phyloP scores from a whole-genome alignment of 2,329 filamentous ascomycete genomes.

The Diaporthe sp. region DNA sequence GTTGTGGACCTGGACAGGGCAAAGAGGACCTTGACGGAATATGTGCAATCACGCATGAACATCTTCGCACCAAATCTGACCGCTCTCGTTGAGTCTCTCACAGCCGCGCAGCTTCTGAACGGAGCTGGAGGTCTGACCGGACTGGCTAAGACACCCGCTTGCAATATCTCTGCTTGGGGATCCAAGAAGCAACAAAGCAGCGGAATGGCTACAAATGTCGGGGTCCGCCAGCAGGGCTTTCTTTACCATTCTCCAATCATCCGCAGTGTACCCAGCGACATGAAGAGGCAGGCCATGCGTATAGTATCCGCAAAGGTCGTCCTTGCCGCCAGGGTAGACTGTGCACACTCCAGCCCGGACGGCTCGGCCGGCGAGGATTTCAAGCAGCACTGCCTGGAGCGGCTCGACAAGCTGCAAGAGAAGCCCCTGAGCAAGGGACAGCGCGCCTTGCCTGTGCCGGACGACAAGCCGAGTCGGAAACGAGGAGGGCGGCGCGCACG shows the following conservation, averaged over 20 bases:
- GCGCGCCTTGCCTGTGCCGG: conserved; percentile 89
- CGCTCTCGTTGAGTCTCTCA: conserved; percentile 89
- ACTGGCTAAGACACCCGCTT: conserved; percentile 91
- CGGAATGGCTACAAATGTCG: conserved; percentile 93
- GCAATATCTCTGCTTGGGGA: conserved; percentile 91
- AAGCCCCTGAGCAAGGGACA: conserved; percentile 90
- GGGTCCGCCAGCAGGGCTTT: conserved; percentile 91
- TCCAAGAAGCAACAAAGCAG: conserved; percentile 85
- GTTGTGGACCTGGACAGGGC: conserved; percentile 88
- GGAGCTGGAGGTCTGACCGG: conserved; percentile 90
- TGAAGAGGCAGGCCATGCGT: conserved; percentile 94
- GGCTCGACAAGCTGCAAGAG: conserved; percentile 93
- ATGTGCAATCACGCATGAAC: conserved; percentile 97
- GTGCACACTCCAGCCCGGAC: conserved; percentile 84
- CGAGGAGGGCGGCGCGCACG: conserved; percentile 90
- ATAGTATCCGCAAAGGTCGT: conserved; percentile 95
- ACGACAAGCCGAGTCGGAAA: conserved; percentile 95
- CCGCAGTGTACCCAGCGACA: conserved; percentile 83
- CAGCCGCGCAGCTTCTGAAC: conserved; percentile 96
- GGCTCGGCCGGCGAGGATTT: conserved; percentile 88
- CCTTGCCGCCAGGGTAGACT: conserved; percentile 91
- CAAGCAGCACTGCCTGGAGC: conserved; percentile 84
- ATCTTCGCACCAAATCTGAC: conserved; percentile 96
- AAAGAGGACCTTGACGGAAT: conserved; percentile 89
- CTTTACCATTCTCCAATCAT: conserved; percentile 94